phyloP scores from a whole-genome alignment of 208 protist genomes.

The Phytomonas francai region DNA sequence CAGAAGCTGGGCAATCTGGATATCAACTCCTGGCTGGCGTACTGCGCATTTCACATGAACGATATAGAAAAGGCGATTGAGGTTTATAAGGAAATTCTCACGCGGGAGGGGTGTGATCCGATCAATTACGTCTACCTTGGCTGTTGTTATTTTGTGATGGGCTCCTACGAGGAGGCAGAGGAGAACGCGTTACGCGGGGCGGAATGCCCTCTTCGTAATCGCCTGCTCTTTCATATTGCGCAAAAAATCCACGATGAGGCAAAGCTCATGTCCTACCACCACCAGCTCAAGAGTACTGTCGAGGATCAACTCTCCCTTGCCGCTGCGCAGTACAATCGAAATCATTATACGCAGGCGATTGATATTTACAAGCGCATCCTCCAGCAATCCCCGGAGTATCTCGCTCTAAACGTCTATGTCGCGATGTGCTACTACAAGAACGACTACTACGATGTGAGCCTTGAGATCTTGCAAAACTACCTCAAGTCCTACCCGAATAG shows the following conservation, averaged over 20 bases:
- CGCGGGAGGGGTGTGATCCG: slow-evolving; percentile 43
- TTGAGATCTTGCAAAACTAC: slow-evolving; percentile 89
- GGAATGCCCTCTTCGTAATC: slow-evolving; percentile 75
- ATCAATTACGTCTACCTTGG: slow-evolving; percentile 76
- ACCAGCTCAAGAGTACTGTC: slow-evolving; percentile 79
- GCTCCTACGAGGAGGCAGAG: slow-evolving; percentile 87
- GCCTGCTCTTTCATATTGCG: slow-evolving; percentile 93
- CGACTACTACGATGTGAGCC: slow-evolving; percentile 95
- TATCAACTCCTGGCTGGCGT: slow-evolving; percentile 91
- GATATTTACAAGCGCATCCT: slow-evolving; percentile 97
- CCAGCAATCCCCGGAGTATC: slow-evolving; percentile 89
- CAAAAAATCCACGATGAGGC: slow-evolving; percentile 91
- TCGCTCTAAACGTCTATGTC: slow-evolving; percentile 94
- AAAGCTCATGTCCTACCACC: slow-evolving; percentile 92
- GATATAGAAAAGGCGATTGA: slow-evolving; percentile 89
- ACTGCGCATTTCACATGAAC: slow-evolving; percentile 93
- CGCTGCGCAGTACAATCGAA: slow-evolving; percentile 92
- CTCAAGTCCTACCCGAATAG: slow-evolving; percentile 89
- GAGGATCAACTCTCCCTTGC: slow-evolving; percentile 93
- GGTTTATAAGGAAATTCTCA: slow-evolving; percentile 82
- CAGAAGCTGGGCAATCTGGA: slow-evolving; percentile 62
- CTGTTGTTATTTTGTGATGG: slow-evolving; percentile 80
- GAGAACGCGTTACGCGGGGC: slow-evolving; percentile 81
- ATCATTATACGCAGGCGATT: slow-evolving; percentile 94
- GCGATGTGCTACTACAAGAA: slow-evolving; percentile 98